Evolutionary conservation across 192 early-diverging fungal genomes (phyloP).

Genomic region (Blastocladiella britannica): DNA sequence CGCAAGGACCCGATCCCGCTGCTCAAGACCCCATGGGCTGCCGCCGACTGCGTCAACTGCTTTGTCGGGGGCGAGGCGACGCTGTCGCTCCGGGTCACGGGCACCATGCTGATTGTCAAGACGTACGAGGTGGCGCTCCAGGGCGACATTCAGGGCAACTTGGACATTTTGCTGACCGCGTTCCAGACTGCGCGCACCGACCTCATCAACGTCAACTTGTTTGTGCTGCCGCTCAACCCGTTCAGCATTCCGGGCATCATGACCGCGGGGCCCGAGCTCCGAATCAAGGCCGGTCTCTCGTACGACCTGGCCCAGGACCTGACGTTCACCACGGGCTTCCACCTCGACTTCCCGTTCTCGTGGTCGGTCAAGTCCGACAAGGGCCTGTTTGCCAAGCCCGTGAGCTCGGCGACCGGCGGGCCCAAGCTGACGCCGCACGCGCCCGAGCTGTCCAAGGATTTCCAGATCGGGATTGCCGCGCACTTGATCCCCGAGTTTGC

Average conservation of each 20-base stretch:
- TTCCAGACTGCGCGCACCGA: not conserved
- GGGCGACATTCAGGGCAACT: constrained; percentile 5
- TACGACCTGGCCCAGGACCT: constrained; percentile 3
- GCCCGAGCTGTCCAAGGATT: constrained; percentile 1
- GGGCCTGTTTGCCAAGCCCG: constrained; percentile 5
- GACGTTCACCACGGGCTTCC: constrained; percentile 1
- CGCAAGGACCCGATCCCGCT: constrained; percentile 3
- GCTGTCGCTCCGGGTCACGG: constrained; percentile 3
- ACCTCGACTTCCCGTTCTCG: constrained; percentile 2
- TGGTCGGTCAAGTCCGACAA: constrained; percentile 1
- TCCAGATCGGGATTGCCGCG: constrained; percentile 3
- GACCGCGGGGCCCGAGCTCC: constrained; percentile 2
- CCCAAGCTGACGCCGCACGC: constrained; percentile 1
- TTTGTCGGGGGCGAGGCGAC: constrained; percentile 2
- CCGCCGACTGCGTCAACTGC: constrained; percentile 6
- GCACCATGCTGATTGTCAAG: constrained; percentile 2
- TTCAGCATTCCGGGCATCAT: constrained; percentile 4
- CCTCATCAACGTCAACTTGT: not conserved
- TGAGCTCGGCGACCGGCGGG: not conserved
- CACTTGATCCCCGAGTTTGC: constrained; percentile 6
- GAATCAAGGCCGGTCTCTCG: constrained; percentile 3
- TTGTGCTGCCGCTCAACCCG: not conserved
- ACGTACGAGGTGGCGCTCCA: constrained; percentile 3
- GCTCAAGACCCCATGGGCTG: not conserved
- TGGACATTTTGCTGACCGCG: constrained; percentile 2